These are phyloP conservation scores for Graphium sp. DNA, from an alignment of 2,329 filamentous ascomycete genomes.

Conservation along the genomic window DNA sequence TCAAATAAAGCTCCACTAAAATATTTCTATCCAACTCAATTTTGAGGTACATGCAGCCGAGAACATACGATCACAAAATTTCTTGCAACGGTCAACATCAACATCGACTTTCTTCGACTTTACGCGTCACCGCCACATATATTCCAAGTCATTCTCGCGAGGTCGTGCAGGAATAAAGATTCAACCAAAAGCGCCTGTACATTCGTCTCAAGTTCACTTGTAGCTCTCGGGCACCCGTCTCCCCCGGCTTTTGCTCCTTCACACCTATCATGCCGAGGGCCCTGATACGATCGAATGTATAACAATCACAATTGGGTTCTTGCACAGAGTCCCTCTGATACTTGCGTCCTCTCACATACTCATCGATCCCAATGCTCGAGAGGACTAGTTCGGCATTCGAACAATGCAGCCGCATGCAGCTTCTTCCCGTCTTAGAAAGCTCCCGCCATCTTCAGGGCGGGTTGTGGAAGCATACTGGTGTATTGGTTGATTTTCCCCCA, in stretches of 20 bases:
- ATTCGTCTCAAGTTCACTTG: neutral
- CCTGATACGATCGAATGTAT: neutral
- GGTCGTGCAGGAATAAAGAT: conserved; percentile 2
- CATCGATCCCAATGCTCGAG: conserved; percentile 6
- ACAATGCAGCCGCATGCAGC: conserved; percentile 2
- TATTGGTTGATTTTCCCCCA: conserved; percentile 4
- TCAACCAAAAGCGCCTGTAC: neutral
- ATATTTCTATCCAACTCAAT: too few relatives aligned
- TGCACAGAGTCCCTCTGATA: neutral
- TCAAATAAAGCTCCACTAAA: too few relatives aligned
- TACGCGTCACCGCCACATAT: too few relatives aligned
- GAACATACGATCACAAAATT: too few relatives aligned
- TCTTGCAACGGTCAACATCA: too few relatives aligned
- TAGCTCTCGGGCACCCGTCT: neutral
- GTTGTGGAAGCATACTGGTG: conserved; percentile 6
- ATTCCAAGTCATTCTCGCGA: too few relatives aligned
- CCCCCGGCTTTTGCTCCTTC: neutral
- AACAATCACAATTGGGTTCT: too few relatives aligned
- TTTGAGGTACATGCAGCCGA: too few relatives aligned
- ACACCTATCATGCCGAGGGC: too few relatives aligned
- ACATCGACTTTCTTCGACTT: too few relatives aligned
- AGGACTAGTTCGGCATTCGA: conserved; percentile 5
- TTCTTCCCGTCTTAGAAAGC: conserved; percentile 2
- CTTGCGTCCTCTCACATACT: neutral
- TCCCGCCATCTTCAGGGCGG: conserved; percentile 4